These are phyloP conservation scores for Talaromyces thailandensis DNA, from an alignment of 495 filamentous ascomycete genomes.

Conservation along the genomic window DNA sequence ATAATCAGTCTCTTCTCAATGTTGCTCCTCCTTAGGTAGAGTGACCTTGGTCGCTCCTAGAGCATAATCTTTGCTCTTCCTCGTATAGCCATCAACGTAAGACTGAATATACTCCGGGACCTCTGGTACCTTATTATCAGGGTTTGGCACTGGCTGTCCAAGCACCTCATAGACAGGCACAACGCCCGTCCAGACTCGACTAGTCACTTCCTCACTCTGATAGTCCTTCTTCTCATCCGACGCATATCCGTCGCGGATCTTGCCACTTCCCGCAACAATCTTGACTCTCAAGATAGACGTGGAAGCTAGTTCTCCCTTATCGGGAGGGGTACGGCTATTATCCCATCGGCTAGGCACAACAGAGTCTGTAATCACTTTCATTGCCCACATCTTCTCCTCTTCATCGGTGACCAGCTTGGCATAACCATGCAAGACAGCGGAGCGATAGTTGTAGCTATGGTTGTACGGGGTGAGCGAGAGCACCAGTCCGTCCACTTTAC, in stretches of 20 bases:
- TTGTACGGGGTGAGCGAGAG: slow-evolving; percentile 68
- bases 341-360: slow-evolving; percentile 62
- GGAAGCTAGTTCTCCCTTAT: slow-evolving; percentile 63
- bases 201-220: slow-evolving; percentile 48
- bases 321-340: slow-evolving; percentile 63
- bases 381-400: slow-evolving; percentile 73
- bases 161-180: slow-evolving; percentile 60
- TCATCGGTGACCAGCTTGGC: slow-evolving; percentile 56
- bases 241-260: slow-evolving; percentile 61
- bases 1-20: slow-evolving; percentile 13
- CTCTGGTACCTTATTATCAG: slow-evolving; percentile 47
- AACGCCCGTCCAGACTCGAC: slow-evolving; percentile 73
- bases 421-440: slow-evolving; percentile 68
- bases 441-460: slow-evolving; percentile 87
- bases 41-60: slow-evolving; percentile 28
- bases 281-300: slow-evolving; percentile 67
- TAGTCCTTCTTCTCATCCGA: slow-evolving; percentile 64
- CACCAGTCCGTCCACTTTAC: slow-evolving; percentile 64
- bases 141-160: slow-evolving; percentile 60
- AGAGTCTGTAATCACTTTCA: slow-evolving; percentile 72
- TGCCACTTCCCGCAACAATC: slow-evolving; percentile 66
- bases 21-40: slow-evolving; percentile 30
- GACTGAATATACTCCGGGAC: slow-evolving; percentile 56
- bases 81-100: slow-evolving; percentile 48
- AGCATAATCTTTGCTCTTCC: slow-evolving; percentile 42